phyloP scores from a whole-genome alignment of 371 early-diverging fungal species.

The Quaeritorhiza haematococci region DNA sequence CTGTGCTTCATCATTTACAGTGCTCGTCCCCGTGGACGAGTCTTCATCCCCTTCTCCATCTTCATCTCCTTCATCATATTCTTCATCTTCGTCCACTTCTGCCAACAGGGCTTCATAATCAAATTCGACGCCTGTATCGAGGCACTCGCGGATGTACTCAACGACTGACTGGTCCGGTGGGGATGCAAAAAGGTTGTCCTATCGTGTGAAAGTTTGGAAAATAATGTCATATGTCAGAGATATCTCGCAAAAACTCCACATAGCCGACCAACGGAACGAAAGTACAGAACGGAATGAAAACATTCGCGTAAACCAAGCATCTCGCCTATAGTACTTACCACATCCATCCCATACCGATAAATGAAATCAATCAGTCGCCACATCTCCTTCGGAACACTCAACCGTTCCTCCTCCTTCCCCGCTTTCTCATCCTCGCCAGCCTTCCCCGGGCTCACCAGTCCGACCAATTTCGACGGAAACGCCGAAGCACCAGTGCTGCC shows the following conservation, averaged over 20 bases:
- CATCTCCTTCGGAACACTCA: slow-evolving; percentile 72
- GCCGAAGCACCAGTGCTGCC: too few species aligned
- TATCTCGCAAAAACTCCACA: too few species aligned
- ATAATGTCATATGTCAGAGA: neutral
- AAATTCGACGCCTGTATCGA: slow-evolving; percentile 75
- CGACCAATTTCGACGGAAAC: too few species aligned
- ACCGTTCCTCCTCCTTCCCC: slow-evolving; percentile 36
- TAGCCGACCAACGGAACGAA: too few species aligned
- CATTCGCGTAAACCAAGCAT: neutral
- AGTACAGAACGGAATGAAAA: neutral
- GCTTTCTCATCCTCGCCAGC: neutral
- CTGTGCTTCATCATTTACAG: too few species aligned
- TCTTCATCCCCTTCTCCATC: too few species aligned
- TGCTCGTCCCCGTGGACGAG: too few species aligned
- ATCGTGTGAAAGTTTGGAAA: neutral
- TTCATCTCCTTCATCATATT: too few species aligned
- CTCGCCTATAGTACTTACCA: slow-evolving; percentile 35
- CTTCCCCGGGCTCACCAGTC: too few species aligned
- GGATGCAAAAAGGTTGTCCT: slow-evolving; percentile 59
- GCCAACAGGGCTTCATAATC: slow-evolving; percentile 42
- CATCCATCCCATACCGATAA: slow-evolving; percentile 57
- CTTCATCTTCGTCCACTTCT: too few species aligned
- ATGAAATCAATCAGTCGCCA: slow-evolving; percentile 78
- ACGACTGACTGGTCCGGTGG: slow-evolving; percentile 71
- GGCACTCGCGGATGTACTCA: slow-evolving; percentile 67